phyloP scores from a whole-genome alignment of 805 yeast genomes.

The Candida xyloterini region DNA sequence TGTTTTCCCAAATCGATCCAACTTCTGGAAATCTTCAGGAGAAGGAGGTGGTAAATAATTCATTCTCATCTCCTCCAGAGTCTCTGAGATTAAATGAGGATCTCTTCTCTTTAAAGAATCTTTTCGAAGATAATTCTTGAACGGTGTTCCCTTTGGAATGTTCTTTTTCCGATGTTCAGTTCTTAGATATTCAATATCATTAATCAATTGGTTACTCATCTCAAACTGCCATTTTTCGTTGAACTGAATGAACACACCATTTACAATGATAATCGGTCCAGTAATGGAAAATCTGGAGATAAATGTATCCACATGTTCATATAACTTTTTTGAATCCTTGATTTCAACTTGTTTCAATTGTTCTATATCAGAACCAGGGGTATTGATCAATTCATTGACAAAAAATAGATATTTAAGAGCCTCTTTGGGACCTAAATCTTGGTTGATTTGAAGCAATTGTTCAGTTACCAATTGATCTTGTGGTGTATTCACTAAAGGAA shows the following conservation, averaged over 20 bases:
- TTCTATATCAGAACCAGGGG: neutral
- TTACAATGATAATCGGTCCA: slow-evolving; percentile 56
- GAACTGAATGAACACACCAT: slow-evolving; percentile 66
- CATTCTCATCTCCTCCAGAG: slow-evolving; percentile 25
- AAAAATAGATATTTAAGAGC: slow-evolving; percentile 25
- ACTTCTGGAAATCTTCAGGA: neutral
- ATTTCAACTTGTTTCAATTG: slow-evolving; percentile 9
- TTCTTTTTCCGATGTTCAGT: slow-evolving; percentile 25
- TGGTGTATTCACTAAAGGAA: slow-evolving; percentile 51
- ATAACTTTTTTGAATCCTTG: slow-evolving; percentile 6
- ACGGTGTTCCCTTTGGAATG: slow-evolving; percentile 27
- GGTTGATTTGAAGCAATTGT: slow-evolving; percentile 24
- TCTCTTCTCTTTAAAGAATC: slow-evolving; percentile 46
- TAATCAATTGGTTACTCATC: slow-evolving; percentile 48
- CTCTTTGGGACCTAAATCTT: slow-evolving; percentile 19
- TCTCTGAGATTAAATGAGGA: slow-evolving; percentile 49
- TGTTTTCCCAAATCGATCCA: slow-evolving; percentile 1
- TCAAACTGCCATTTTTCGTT: slow-evolving; percentile 51
- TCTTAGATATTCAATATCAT: slow-evolving; percentile 46
- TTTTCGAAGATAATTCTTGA: slow-evolving; percentile 42
- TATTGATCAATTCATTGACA: slow-evolving; percentile 15
- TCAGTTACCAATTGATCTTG: slow-evolving; percentile 25
- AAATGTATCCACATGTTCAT: slow-evolving; percentile 26
- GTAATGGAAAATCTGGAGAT: slow-evolving; percentile 38
- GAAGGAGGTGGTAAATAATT: slow-evolving; percentile 15